Base-by-base conservation (phyloP, 805 yeast genomes). In the Hanseniaspora lachancei region DNA sequence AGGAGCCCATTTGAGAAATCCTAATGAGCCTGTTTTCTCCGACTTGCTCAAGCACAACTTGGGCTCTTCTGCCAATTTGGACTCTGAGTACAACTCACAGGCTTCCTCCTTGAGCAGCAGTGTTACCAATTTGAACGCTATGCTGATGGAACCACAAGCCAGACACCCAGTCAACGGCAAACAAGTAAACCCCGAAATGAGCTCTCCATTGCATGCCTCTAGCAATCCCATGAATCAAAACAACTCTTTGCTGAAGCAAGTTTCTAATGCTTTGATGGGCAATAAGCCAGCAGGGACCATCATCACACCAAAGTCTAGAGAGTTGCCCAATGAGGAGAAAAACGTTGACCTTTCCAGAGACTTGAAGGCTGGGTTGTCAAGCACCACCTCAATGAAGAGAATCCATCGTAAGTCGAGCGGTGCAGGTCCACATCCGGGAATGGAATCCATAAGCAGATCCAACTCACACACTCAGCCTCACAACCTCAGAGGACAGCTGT, bases 351-450 rank as follows among this genome's bases (percentile, higher is more conserved):
- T 62, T 7, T 63, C 64, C 55, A 66, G 62, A 38, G 60, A 61
- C 40, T 64, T 65, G 47, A 60, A 63, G 32, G 41, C 49, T 15
- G 52, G 39, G 3, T 58, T 60, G 35, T 57, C 63, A 13, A 56
- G 59, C n/a, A 58, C 66, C 13, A 70, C 72, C 10, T 65, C 72
- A 4, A 64, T 68, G 66, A 67, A 61, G 57, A 62, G 70, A 52
- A 60, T 65, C 23, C 65, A 63, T 12, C 59, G 63, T 34, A 50
- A 55, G 47, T 60, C 62, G 15, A 54, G 60, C 27, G 53, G 57
- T 13, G 55, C 61, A 9, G 39, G 57, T 35, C 55, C 55, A 8
- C 38, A 47, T 34, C 36, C 52, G 9, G 36, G 18, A 16, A 4
- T 44, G 23, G 49, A 52, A 20, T 38, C 40, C 5, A 18, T 53